A percentile compares a stretch with the other conserved stretches of the same genome.
Evolutionary conservation across 2,329 filamentous ascomycete genomes (phyloP).

Genomic region (Alternaria sp.): DNA sequence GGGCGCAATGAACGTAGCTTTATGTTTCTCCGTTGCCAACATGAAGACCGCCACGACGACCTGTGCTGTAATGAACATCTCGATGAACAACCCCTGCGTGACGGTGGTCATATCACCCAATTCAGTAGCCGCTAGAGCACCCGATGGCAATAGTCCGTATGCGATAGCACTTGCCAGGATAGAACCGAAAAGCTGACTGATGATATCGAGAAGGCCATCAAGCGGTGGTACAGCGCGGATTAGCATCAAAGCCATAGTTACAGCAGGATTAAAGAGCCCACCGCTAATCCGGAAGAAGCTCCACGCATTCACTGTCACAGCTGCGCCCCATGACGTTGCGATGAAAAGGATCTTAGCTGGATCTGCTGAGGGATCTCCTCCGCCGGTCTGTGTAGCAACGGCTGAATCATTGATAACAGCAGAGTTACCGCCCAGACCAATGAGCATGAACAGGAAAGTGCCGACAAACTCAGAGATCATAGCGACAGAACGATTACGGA

Average conservation of each 20-base stretch:
- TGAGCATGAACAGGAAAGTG: background rate
- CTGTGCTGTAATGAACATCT: too few relatives aligned
- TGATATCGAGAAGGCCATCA: background rate
- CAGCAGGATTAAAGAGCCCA: background rate
- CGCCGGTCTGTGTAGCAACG: background rate
- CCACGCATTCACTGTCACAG: conserved; percentile 2
- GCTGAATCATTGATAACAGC: background rate
- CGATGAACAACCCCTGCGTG: too few relatives aligned
- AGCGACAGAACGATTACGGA: background rate
- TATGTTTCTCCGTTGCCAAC: too few relatives aligned
- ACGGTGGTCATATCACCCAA: too few relatives aligned
- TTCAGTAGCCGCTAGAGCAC: too few relatives aligned
- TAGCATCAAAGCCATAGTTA: background rate
- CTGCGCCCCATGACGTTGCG: background rate
- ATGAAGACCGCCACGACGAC: too few relatives aligned
- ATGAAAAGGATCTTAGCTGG: background rate
- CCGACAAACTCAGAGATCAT: background rate
- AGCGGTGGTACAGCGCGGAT: conserved; percentile 1
- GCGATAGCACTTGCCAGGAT: background rate
- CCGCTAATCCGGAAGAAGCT: conserved; percentile 1
- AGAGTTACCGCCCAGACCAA: background rate
- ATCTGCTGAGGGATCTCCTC: background rate
- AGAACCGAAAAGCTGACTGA: background rate
- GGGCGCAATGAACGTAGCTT: too few relatives aligned
- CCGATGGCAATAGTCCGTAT: background rate